A percentile compares a stretch with the other conserved stretches of the same genome.
These are phyloP conservation scores for Candida maesae DNA, from an alignment of 805 yeast genomes.

Conservation along the genomic window DNA sequence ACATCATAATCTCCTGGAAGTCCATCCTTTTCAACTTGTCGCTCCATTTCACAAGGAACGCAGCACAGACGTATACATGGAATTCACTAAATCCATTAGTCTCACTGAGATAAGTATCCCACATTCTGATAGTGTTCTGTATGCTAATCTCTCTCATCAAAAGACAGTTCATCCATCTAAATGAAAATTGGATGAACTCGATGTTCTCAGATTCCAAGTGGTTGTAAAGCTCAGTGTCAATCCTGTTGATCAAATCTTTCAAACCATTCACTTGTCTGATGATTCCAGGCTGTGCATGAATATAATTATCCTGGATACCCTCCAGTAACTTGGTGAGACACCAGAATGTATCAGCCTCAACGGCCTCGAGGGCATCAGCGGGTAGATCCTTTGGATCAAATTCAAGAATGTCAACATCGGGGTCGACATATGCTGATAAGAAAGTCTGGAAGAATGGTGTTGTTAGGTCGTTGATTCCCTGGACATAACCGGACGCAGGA, in stretches of 20 bases:
- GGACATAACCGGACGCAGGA: slow-evolving; percentile 97
- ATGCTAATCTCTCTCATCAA: slow-evolving; percentile 90
- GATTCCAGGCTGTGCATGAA: slow-evolving; percentile 98
- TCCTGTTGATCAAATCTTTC: slow-evolving; percentile 70
- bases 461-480: slow-evolving; percentile 91
- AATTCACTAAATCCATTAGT: slow-evolving; percentile 81
- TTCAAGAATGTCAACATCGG: slow-evolving; percentile 46
- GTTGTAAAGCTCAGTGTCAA: slow-evolving; percentile 65
- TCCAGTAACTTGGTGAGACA: slow-evolving; percentile 87
- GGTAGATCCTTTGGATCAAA: slow-evolving; percentile 64
- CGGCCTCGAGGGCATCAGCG: slow-evolving; percentile 53
- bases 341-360: slow-evolving; percentile 98
- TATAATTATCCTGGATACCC: slow-evolving; percentile 94
- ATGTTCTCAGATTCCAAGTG: slow-evolving; percentile 80
- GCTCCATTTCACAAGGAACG: slow-evolving; percentile 87
- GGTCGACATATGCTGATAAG: slow-evolving; percentile 56
- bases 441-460: slow-evolving; percentile 93
- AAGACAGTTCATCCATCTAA: slow-evolving; percentile 98
- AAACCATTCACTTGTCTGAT: slow-evolving; percentile 84
- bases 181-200: slow-evolving; percentile 94
- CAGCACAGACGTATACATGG: slow-evolving; percentile 97
- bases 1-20: slow-evolving; percentile 90
- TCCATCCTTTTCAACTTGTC: slow-evolving; percentile 76
- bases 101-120: slow-evolving; percentile 91
- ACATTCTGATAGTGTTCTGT: slow-evolving; percentile 81